phyloP scores from a whole-genome alignment of 345 rosid genomes.

The Iberis pinnata region DNA sequence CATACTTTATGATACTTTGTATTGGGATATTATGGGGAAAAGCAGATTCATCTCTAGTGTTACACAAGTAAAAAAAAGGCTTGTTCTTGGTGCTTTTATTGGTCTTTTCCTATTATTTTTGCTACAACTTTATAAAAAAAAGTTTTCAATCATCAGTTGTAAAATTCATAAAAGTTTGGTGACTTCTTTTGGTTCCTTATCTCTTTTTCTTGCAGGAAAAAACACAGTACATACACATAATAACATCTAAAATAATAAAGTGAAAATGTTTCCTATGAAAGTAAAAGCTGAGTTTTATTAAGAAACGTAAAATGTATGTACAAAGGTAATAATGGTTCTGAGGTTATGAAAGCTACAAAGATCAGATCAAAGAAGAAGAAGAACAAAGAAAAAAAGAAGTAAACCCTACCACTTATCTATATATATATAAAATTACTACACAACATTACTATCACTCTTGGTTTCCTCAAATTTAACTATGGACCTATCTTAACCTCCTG shows the following conservation, averaged over 20 bases:
- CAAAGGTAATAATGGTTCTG: conserved; percentile 57
- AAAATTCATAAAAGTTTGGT: too few species aligned
- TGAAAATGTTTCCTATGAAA: too few species aligned
- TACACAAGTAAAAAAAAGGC: too few species aligned
- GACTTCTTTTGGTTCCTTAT: too few species aligned
- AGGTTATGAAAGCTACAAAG: conserved; percentile 35
- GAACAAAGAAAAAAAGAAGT: conserved; percentile 13
- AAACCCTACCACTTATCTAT: conserved; percentile 22
- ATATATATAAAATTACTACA: conserved; percentile 33
- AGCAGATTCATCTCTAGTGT: conserved; percentile 4
- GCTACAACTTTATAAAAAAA: too few species aligned
- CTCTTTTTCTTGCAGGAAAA: too few species aligned
- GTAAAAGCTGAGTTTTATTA: conserved; percentile 51
- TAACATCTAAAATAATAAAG: too few species aligned
- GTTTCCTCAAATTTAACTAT: conserved; percentile 33
- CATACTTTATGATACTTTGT: conserved; percentile 11
- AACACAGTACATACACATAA: too few species aligned
- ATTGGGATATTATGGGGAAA: not conserved
- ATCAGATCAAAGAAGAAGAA: too few species aligned
- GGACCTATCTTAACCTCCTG: conserved; percentile 40
- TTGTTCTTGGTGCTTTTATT: too few species aligned
- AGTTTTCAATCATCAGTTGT: too few species aligned
- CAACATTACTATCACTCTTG: conserved; percentile 41
- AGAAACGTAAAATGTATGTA: conserved; percentile 66
- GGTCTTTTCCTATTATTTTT: too few species aligned